Base-by-base conservation (phyloP, 805 yeast species). In the Wickerhamiella cacticola region DNA sequence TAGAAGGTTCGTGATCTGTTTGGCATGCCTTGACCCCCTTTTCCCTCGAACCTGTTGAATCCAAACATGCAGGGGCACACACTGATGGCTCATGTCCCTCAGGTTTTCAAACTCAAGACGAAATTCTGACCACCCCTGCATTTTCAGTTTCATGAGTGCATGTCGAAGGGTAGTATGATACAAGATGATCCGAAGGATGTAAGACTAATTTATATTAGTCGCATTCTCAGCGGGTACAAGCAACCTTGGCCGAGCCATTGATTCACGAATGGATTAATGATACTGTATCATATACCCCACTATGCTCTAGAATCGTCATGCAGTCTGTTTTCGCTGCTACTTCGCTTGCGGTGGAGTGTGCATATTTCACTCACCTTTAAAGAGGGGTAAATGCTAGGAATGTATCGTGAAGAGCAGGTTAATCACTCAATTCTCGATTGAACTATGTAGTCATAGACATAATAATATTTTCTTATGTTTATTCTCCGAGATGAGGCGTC, bases 261-360 rank as follows among this genome's bases (percentile, higher is more conserved):
- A n/a, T n/a, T n/a, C n/a, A n/a, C n/a, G n/a, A n/a, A n/a, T n/a
- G n/a, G n/a, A n/a, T n/a, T n/a, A n/a, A n/a, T n/a, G n/a, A n/a
- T n/a, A 7, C 28, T 25, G 28, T 10, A 25, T 7, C 9, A 31
- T 10, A 31, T 5, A 12, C 36, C 36, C 36, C 36, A 28, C 36
- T 15, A n/a, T 15, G 36, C 36, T 31, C 36, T 31, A 15, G 36
- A 31, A 18, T 15, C 5, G 5, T n/a, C 36, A 31, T 31, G 36
- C 36, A 31, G 19, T 18, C 36, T 31, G 21, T 19, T 15, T 19
- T 31, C 36, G 19, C 36, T 31, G 36, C 36, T 31, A 31, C 36
- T 31, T 31, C 36, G 36, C 36, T 31, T 31, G n/a, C 16, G 19
- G 36, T 31, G 36, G 36, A 31, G 36, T 10, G 36, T 31, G 36